Conservation (phyloP, 768 basidiomycete species). For the Favolaschia claudopus region DNA sequence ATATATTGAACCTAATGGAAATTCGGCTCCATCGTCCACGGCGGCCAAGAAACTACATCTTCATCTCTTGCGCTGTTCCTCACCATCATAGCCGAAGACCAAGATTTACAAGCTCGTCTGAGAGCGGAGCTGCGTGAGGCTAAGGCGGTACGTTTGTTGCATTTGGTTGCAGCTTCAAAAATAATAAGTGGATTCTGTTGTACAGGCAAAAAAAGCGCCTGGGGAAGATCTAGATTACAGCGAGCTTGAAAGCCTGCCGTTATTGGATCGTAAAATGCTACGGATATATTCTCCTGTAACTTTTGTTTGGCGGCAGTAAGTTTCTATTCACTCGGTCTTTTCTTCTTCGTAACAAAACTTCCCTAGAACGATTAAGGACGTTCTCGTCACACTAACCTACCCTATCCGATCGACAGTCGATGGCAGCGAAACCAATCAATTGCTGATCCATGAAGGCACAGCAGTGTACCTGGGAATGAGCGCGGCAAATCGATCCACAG, state of each 20-base stretch:
- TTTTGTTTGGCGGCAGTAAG: conserved; percentile 41
- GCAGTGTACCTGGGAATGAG: conserved; percentile 39
- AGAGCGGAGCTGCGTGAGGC: conserved; percentile 35
- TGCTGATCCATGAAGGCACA: conserved; percentile 48
- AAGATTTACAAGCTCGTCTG: conserved; percentile 38
- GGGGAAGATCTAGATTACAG: conserved; percentile 44
- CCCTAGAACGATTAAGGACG: conserved; percentile 41
- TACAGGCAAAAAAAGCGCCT: conserved; percentile 25
- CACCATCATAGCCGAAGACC: conserved; percentile 34
- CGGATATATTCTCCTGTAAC: conserved; percentile 37
- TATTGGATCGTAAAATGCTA: conserved; percentile 47
- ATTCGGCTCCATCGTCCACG: conserved; percentile 40
- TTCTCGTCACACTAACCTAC: conserved; percentile 41
- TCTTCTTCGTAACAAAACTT: conserved; percentile 9
- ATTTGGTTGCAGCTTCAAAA: too few relatives aligned
- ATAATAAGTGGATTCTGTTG: neutral
- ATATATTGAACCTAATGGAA: neutral
- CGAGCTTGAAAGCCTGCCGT: conserved; percentile 43
- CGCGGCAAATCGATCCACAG: conserved; percentile 44
- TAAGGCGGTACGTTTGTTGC: conserved; percentile 5
- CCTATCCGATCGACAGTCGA: conserved; percentile 35
- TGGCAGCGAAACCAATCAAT: conserved; percentile 37
- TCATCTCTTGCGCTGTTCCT: conserved; percentile 38
- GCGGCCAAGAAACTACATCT: conserved; percentile 46
- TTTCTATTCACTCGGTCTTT: neutral